phyloP scores from a whole-genome alignment of 129 eudicot species.

The Apium graveolens region DNA sequence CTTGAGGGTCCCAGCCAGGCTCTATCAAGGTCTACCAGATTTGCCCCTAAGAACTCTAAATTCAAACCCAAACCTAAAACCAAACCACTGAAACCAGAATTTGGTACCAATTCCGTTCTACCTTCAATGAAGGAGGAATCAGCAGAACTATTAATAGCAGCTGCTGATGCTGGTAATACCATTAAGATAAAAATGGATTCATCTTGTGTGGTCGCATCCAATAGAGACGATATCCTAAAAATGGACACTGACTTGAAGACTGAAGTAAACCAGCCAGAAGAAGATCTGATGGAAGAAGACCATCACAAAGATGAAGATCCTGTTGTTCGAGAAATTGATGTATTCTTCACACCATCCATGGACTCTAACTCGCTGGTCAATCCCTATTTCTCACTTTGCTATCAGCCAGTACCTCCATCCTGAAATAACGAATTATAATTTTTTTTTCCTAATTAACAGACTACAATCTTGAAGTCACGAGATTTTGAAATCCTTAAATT shows the following conservation, averaged over 20 bases:
- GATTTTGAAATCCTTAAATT: background rate
- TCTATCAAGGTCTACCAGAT: constrained; percentile 30
- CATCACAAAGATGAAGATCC: constrained; percentile 31
- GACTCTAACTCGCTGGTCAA: constrained; percentile 44
- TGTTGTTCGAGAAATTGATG: constrained; percentile 82
- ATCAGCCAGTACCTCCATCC: background rate
- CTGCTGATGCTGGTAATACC: background rate
- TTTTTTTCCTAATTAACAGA: background rate
- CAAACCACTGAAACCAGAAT: constrained; percentile 12
- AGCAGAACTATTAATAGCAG: constrained; percentile 13
- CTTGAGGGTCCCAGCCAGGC: constrained; percentile 37
- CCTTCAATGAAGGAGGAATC: constrained; percentile 32
- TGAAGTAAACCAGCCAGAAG: constrained; percentile 10
- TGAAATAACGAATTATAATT: background rate
- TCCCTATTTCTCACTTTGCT: background rate
- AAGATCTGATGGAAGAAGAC: constrained; percentile 32
- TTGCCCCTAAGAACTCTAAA: constrained; percentile 64
- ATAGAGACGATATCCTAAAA: constrained; percentile 17
- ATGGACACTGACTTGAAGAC: constrained; percentile 26
- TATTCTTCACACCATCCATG: constrained; percentile 36
- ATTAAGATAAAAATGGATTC: constrained; percentile 14
- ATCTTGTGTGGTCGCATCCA: background rate
- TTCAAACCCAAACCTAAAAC: constrained; percentile 42
- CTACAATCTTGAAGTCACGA: background rate
- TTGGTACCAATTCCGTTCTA: constrained; percentile 4